A percentile compares a stretch with the other conserved stretches of the same genome.
Conservation (phyloP, 1,284 basidiomycete species). For the Irpex sp. region DNA sequence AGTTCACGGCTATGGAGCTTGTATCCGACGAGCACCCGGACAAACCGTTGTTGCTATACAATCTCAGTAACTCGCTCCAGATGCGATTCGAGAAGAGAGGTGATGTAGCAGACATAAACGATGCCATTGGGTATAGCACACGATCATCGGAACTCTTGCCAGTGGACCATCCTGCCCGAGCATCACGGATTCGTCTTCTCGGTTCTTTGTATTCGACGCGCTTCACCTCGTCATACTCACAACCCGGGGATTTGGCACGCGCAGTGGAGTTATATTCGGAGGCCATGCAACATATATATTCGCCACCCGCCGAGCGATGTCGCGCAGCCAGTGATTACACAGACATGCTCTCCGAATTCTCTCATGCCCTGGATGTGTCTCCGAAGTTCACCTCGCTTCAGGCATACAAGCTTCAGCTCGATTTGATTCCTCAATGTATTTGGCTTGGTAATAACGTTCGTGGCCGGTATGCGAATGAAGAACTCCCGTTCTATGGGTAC, state of each 20-base stretch:
- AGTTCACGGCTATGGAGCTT: not conserved
- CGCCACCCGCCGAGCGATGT: not conserved
- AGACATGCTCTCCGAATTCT: not conserved
- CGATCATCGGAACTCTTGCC: not conserved
- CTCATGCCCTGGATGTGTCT: not conserved
- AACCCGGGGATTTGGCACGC: not conserved
- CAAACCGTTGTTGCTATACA: not conserved
- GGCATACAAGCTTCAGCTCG: not conserved
- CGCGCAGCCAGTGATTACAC: not conserved
- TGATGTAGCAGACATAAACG: not conserved
- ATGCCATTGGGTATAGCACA: not conserved
- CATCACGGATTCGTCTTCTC: not conserved
- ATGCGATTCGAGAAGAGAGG: not conserved
- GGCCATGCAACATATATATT: not conserved
- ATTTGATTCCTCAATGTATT: not conserved
- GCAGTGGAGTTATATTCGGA: not conserved
- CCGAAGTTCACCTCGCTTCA: not conserved
- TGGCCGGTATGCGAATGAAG: not conserved
- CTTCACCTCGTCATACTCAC: not conserved
- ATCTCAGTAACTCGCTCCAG: not conserved
- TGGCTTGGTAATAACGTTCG: not conserved
- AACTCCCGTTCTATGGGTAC: not conserved
- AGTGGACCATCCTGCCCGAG: not conserved
- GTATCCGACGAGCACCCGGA: not conserved
- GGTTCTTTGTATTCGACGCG: not conserved